Evolutionary conservation across 108 stramenopile genomes (phyloP), one percentile per base, ranked within the genome.

Genomic region (Tribonema minus): DNA sequence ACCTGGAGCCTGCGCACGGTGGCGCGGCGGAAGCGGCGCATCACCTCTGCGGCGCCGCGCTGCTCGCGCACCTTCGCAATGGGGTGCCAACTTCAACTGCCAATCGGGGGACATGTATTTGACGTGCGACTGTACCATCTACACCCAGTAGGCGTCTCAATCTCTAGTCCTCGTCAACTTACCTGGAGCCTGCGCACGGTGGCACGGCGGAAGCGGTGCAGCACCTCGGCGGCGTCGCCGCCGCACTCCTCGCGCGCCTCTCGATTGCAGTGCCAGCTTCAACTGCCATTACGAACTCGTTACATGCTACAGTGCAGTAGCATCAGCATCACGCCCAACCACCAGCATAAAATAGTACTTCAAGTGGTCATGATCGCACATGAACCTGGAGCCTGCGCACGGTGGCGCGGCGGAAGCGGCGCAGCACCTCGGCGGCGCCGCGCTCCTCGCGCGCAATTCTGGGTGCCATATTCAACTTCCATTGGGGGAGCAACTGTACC

Each of bases 121-220:
- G n/a, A n/a, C n/a, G n/a, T n/a, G n/a, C n/a, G n/a, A n/a, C n/a
- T n/a, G n/a, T n/a, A n/a, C n/a, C n/a, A n/a, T n/a, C n/a, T n/a
- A n/a, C n/a, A n/a, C n/a, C n/a, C n/a, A n/a, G n/a, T n/a, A n/a
- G n/a, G n/a, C n/a, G n/a, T n/a, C n/a, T n/a, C n/a, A n/a, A n/a
- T n/a, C n/a, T n/a, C n/a, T n/a, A n/a, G n/a, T n/a, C n/a, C n/a
- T n/a, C n/a, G n/a, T n/a, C n/a, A n/a, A n/a, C n/a, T n/a, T n/a
- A 34, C 34, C 20, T 65, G 81, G 25, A 73, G 37, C 12, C 72
- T 26, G 62, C 83, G 59, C 12, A 81, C 32, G 7, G 85, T 86
- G n/a, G 82, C 78, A 34, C 68, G 80, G 33, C 81, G 71, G 72
- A 86, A 86, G 27, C 81, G n/a, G 30, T 64, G 31, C 38, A 86